phyloP scores from a whole-genome alignment of 2,329 filamentous ascomycete species.

The Ceratocystiopsis brevicomis region DNA sequence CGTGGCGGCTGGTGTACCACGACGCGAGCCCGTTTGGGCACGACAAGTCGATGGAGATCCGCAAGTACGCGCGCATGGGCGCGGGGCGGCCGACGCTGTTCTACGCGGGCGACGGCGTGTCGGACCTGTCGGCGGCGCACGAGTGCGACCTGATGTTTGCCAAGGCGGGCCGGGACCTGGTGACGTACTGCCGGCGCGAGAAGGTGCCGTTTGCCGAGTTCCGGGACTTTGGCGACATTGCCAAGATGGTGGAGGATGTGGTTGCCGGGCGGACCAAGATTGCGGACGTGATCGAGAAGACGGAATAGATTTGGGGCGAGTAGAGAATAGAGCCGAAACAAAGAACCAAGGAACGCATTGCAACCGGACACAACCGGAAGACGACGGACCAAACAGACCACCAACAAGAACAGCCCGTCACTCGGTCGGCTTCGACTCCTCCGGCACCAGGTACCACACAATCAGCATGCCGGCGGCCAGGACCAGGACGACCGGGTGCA shows the following conservation, averaged over 20 bases:
- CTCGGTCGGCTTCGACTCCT: conserved; percentile 38
- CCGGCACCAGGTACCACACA: conserved; percentile 44
- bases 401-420: conserved; percentile 13
- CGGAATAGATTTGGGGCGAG: background rate
- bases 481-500: conserved; percentile 48
- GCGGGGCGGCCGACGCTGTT: conserved; percentile 60
- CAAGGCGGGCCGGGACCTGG: conserved; percentile 51
- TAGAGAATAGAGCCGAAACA: no score
- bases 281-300: conserved; percentile 3
- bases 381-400: no score
- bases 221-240: conserved; percentile 28
- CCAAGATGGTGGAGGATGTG: conserved; percentile 7
- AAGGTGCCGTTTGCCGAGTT: conserved; percentile 40
- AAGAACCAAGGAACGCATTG: no score
- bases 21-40: conserved; percentile 88
- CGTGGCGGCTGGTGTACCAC: conserved; percentile 78
- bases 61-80: conserved; percentile 56
- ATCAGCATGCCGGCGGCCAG: conserved; percentile 45
- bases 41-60: conserved; percentile 84
- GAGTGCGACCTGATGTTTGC: conserved; percentile 90
- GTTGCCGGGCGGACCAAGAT: conserved; percentile 9
- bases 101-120: conserved; percentile 90
- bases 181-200: conserved; percentile 10
- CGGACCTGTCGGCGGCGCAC: conserved; percentile 74
- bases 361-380: no score